Conservation (phyloP, 2,329 filamentous ascomycete species). For the Aspergillus sp. region DNA sequence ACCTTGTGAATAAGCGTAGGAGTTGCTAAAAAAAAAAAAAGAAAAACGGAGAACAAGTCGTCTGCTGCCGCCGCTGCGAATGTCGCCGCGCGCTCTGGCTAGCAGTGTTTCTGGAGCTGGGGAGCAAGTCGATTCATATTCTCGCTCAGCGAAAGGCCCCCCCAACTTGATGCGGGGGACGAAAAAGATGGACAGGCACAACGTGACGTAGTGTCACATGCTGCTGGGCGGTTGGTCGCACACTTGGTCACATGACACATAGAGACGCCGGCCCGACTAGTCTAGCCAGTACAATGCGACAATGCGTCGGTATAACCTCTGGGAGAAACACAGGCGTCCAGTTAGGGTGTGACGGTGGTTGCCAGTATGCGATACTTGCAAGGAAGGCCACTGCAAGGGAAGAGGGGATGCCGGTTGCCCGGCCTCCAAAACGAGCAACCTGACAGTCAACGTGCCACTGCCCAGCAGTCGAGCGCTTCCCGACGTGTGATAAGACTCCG, state of each 20-base stretch:
- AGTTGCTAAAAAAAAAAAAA: not conserved
- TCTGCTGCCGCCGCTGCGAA: not conserved
- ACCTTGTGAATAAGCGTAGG: not conserved
- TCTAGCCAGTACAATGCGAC: not conserved
- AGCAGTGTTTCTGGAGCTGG: not conserved
- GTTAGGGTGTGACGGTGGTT: not conserved
- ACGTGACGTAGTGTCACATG: constrained; percentile 19
- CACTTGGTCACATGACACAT: constrained; percentile 6
- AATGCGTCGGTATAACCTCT: not conserved
- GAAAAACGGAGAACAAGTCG: not conserved
- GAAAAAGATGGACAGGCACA: constrained; percentile 10
- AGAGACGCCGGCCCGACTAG: not conserved
- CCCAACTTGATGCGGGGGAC: constrained; percentile 11
- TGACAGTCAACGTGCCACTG: not conserved
- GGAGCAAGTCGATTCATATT: not conserved
- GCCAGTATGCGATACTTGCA: not conserved
- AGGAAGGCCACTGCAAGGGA: not conserved
- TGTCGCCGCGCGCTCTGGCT: not conserved
- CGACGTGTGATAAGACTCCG: not conserved
- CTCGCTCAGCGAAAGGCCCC: not conserved
- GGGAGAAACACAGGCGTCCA: not conserved
- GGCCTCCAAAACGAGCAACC: not conserved
- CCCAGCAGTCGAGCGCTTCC: not conserved
- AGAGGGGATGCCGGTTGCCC: not conserved
- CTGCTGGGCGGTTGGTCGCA: not conserved